Evolutionary conservation across 371 early-diverging fungal genomes (phyloP).

Genomic region (Apophysomyces elegans): DNA sequence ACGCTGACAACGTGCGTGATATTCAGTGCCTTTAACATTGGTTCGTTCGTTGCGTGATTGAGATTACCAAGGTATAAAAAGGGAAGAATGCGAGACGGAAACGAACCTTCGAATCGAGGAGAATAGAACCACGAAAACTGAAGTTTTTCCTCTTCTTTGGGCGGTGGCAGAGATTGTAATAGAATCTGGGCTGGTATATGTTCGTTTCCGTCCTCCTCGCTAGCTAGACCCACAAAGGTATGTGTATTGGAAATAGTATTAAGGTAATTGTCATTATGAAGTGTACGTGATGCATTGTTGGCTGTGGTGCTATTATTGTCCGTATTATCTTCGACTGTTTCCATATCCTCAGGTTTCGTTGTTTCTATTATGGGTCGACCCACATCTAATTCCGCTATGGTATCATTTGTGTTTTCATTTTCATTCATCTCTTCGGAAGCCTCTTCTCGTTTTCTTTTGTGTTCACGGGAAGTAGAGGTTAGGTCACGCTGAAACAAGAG

Average conservation of each 20-base stretch:
- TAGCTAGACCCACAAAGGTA: conserved; percentile 4
- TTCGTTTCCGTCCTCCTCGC: conserved; percentile 21
- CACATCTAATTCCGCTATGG: not conserved
- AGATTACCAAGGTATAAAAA: conserved; percentile 69
- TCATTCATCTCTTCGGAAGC: conserved; percentile 9
- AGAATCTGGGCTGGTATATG: conserved; percentile 12
- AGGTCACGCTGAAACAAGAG: conserved; percentile 7
- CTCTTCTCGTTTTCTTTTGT: conserved; percentile 27
- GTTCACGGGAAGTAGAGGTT: conserved; percentile 4
- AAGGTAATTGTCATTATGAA: conserved; percentile 32
- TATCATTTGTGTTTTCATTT: conserved; percentile 9
- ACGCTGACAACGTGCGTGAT: conserved; percentile 68
- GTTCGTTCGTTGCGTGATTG: conserved; percentile 69
- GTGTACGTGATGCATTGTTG: conserved; percentile 16
- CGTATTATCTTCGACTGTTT: not conserved
- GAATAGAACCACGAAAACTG: conserved; percentile 63
- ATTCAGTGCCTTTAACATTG: conserved; percentile 57
- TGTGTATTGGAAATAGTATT: conserved; percentile 33
- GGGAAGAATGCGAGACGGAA: conserved; percentile 66
- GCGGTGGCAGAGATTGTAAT: conserved; percentile 16
- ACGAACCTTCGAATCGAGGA: conserved; percentile 67
- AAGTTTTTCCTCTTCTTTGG: conserved; percentile 24
- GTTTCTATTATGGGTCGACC: not conserved
- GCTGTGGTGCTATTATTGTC: conserved; percentile 9
- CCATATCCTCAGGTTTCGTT: not conserved